phyloP scores from a whole-genome alignment of 768 basidiomycete genomes.

The Boletales sp. region DNA sequence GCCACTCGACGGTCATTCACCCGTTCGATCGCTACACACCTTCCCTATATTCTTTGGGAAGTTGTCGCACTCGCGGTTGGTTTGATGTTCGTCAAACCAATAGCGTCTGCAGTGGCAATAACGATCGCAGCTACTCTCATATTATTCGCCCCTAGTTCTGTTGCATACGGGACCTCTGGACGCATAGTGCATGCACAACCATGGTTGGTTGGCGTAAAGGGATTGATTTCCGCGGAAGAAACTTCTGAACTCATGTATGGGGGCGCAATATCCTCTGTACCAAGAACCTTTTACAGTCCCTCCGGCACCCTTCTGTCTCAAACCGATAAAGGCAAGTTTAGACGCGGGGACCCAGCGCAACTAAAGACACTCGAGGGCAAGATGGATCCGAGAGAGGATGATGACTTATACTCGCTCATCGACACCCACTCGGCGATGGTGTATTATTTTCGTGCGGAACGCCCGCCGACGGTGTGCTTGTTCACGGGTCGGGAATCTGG shows the following conservation, averaged over 20 bases:
- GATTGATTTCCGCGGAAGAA: constrained; percentile 14
- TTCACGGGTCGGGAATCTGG: constrained; percentile 19
- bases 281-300: constrained; percentile 16
- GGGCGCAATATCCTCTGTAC: constrained; percentile 1
- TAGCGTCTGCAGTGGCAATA: too few species aligned
- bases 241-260: constrained; percentile 12
- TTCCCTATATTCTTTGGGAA: constrained; percentile 7
- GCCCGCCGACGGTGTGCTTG: constrained; percentile 23
- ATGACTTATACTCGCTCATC: constrained; percentile 20
- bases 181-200: constrained; percentile 12
- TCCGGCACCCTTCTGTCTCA: constrained; percentile 13
- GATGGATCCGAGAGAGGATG: background rate
- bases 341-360: constrained; percentile 17
- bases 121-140: background rate
- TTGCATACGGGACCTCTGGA: constrained; percentile 16
- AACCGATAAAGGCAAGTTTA: constrained; percentile 7
- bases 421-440: constrained; percentile 20
- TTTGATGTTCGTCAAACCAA: too few species aligned
- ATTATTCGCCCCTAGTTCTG: background rate
- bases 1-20: constrained; percentile 10
- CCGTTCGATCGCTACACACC: constrained; percentile 3
- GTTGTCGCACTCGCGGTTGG: background rate
- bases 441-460: constrained; percentile 22
- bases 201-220: constrained; percentile 23
- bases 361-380: background rate